Evolutionary conservation across 345 rosid species (phyloP).

Genomic region (Nasturtium officinale): DNA sequence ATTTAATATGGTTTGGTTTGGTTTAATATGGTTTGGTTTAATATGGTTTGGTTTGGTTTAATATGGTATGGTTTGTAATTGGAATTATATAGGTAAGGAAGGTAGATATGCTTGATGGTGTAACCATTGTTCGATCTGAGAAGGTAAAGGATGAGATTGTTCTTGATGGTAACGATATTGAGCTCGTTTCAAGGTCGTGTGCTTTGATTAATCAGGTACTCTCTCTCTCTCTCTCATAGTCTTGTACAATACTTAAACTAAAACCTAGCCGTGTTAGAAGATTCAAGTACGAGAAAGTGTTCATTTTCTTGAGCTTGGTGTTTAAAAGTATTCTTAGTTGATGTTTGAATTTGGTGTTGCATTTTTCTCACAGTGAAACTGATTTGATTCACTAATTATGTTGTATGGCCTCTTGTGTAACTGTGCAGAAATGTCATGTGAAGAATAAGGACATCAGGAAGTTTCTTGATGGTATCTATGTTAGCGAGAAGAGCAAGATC

Average conservation of each 20-base stretch:
- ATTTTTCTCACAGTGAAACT: too few relatives aligned
- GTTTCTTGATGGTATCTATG: slow-evolving; percentile 71
- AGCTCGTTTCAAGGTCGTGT: slow-evolving; percentile 62
- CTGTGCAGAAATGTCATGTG: slow-evolving; percentile 69
- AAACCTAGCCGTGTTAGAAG: too few relatives aligned
- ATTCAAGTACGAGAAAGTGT: too few relatives aligned
- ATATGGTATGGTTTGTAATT: too few relatives aligned
- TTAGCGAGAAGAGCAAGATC: slow-evolving; percentile 59
- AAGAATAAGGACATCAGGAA: slow-evolving; percentile 71
- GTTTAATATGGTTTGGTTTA: too few relatives aligned
- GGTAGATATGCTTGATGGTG: slow-evolving; percentile 67
- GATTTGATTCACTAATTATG: too few relatives aligned
- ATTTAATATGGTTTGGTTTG: not conserved
- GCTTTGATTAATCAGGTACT: slow-evolving; percentile 66
- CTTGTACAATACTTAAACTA: too few relatives aligned
- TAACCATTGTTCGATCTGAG: slow-evolving; percentile 58
- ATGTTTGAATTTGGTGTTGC: too few relatives aligned
- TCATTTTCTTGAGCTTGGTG: not conserved
- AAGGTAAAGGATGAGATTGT: slow-evolving; percentile 68
- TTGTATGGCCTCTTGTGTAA: too few relatives aligned
- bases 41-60: too few relatives aligned
- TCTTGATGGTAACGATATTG: slow-evolving; percentile 65
- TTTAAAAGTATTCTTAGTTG: too few relatives aligned
- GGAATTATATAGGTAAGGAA: slow-evolving; percentile 69
- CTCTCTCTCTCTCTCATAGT: not conserved